Base-by-base conservation (phyloP, 129 eudicot species). In the Daucus carota region DNA sequence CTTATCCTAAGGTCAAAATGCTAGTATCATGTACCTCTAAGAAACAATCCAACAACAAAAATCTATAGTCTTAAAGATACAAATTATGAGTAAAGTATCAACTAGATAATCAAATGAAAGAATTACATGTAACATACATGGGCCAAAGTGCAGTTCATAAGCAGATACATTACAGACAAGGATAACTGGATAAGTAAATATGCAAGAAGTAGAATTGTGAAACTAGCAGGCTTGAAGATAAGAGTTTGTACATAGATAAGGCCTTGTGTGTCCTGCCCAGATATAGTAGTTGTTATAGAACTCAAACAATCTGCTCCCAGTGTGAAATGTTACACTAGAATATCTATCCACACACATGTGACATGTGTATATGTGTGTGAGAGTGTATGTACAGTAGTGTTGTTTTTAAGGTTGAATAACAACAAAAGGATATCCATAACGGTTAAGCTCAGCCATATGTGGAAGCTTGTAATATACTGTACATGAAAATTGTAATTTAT, bases 401-500 rank as follows among this genome's bases (percentile, higher is more conserved):
- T 17, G 32, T 34, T 16, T 40, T 0, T 20, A 3, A 34, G 42
- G 43, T 31, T 8, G 43, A 36, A 69, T 18, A 8, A 69, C 46
- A 69, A 38, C 18, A 70, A 70, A 70, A 40, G 3, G 31, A 70
- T 70, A 70, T 70, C 74, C 47, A 12, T 41, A 24, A 41, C 50
- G 7, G 74, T 70, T 44, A 40, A 70, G 12, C 74, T n/a, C 74
- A 70, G 50, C 74, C 74, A 41, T 70, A 40, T 40, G 40, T 70
- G 14, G 2, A 62, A 29, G 70, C 22, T 8, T 36, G 40, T 2
- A 36, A 5, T 62, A 5, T 62, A 26, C 11, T 62, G 13, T 62
- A 26, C 11, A 60, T 26, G 28, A 52, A 10, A 48, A 47, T n/a
- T 4, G 8, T 4, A 40, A 40, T 40, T 36, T 36, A 36, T 36